Evolutionary conservation across 768 basidiomycete species (phyloP).

Genomic region (Dentipellis fragilis): DNA sequence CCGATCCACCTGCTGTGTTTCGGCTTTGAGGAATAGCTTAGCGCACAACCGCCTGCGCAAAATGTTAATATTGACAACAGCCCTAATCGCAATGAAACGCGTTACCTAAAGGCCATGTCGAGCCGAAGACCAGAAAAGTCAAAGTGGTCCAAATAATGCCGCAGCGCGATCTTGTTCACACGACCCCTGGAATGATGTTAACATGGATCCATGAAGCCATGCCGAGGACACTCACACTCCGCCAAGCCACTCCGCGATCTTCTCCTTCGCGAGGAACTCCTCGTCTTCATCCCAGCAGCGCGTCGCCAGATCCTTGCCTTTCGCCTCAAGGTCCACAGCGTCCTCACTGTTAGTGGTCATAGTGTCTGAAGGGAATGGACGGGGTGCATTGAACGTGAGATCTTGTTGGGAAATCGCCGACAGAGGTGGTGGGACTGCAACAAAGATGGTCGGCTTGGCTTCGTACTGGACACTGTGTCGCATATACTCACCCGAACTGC

Average conservation of each 20-base stretch:
- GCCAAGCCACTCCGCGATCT: slow-evolving; percentile 95
- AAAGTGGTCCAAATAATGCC: slow-evolving; percentile 79
- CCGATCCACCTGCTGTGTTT: slow-evolving; percentile 96
- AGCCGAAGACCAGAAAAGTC: slow-evolving; percentile 78
- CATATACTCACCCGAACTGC: slow-evolving; percentile 13
- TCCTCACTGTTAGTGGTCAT: slow-evolving; percentile 27
- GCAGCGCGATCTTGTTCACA: slow-evolving; percentile 67
- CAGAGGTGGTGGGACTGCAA: slow-evolving; percentile 16
- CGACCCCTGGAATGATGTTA: slow-evolving; percentile 39
- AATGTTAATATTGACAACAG: background rate
- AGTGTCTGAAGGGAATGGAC: slow-evolving; percentile 28
- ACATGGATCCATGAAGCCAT: background rate
- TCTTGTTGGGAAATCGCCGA: slow-evolving; percentile 42
- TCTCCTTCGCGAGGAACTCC: slow-evolving; percentile 73
- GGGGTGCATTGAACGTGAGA: slow-evolving; percentile 35
- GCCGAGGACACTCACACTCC: slow-evolving; percentile 53
- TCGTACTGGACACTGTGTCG: too few species aligned
- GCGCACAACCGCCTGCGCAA: slow-evolving; percentile 67
- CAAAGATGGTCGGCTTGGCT: background rate
- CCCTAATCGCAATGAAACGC: background rate
- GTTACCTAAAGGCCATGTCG: slow-evolving; percentile 82
- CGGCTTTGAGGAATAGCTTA: slow-evolving; percentile 88
- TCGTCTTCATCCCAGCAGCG: slow-evolving; percentile 85
- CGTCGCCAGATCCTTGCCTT: slow-evolving; percentile 63
- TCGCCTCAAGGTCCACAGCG: slow-evolving; percentile 43